Evolutionary conservation across 1,139 yeast genomes (phyloP).

Genomic region (Candida neerlandica): DNA sequence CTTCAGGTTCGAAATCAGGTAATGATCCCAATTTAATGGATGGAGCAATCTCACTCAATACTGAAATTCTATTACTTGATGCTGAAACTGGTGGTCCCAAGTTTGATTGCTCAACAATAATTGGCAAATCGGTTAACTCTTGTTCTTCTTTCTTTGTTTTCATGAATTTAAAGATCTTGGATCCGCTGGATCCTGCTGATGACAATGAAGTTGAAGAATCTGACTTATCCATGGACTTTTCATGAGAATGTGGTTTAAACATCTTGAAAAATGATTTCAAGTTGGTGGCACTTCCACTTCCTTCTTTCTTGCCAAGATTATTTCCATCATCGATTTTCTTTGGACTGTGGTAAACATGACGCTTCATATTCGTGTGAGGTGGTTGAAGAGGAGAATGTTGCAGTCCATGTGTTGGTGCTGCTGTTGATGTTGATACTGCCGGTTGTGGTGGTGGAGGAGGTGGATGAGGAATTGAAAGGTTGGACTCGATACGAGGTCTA

Average conservation of each 20-base stretch:
- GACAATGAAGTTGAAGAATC: constrained; percentile 6
- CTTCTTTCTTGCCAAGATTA: background rate
- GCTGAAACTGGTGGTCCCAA: constrained; percentile 3
- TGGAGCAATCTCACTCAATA: constrained; percentile 15
- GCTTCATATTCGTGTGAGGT: background rate
- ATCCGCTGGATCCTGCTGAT: constrained; percentile 4
- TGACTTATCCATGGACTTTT: constrained; percentile 9
- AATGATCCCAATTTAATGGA: constrained; percentile 21
- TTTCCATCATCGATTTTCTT: background rate
- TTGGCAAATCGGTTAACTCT: constrained; percentile 4
- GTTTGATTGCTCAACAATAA: background rate
- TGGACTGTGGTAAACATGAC: constrained; percentile 4
- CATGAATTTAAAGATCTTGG: constrained; percentile 8
- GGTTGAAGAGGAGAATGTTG: background rate
- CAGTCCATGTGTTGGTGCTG: background rate
- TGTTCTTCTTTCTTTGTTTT: constrained; percentile 6
- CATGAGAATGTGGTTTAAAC: constrained; percentile 8
- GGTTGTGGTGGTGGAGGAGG: constrained; percentile 4
- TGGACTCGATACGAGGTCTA: background rate
- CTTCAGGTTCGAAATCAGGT: constrained; percentile 37
- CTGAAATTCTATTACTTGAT: constrained; percentile 11
- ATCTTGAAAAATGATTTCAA: constrained; percentile 15
- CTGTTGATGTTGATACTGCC: background rate
- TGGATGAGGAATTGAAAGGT: background rate
- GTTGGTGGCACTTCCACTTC: constrained; percentile 1